Evolutionary conservation across 495 filamentous ascomycete genomes (phyloP), one percentile per base, ranked within the genome.

Genomic region (Trichoderma parareesei): DNA sequence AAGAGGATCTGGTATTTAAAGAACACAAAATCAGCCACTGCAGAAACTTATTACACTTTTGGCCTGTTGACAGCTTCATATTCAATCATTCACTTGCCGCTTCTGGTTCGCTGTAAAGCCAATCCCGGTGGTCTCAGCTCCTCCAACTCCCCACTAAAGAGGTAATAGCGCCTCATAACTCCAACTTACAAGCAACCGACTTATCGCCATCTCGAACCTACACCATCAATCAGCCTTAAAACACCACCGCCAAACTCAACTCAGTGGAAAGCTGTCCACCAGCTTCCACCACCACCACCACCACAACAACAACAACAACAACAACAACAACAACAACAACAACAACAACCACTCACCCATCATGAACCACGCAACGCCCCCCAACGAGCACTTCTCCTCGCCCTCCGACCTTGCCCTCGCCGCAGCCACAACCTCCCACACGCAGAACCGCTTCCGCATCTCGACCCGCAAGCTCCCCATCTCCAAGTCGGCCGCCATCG

Each of bases 401-500:
- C 72, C 77, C 13, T 63, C 65, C 20, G 42, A 73, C 48, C 72
- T 76, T 10, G 42, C 74, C 48, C 55, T 76, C 37, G 70, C 74
- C 11, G 67, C 66, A 38, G 75, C 79, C 7, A 83, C 82, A 5
- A 70, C 71, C 11, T 73, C 75, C n/a, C 76, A 81, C 72, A 69
- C 69, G 4, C 83, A 88, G 65, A 79, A 83, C 64, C 78, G 82
- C 60, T 94, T 92, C 77, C 82, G 74, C 64, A 87, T 97, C 70
- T 82, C 84, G 4, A 88, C 89, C 14, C 87, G 88, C 69, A 96
- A 95, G 78, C 85, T 91, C 35, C 93, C 94, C 46, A 98, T 98
- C 73, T 86, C 94, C 37, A 97, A 96, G 74, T 84, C 91, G 27
- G 88, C 82, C 14, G 90, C 93, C 33, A 98, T 98, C 73, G 93